These are phyloP conservation scores for Eurotiales sp. DNA, from an alignment of 2,329 filamentous ascomycete genomes.

Conservation along the genomic window DNA sequence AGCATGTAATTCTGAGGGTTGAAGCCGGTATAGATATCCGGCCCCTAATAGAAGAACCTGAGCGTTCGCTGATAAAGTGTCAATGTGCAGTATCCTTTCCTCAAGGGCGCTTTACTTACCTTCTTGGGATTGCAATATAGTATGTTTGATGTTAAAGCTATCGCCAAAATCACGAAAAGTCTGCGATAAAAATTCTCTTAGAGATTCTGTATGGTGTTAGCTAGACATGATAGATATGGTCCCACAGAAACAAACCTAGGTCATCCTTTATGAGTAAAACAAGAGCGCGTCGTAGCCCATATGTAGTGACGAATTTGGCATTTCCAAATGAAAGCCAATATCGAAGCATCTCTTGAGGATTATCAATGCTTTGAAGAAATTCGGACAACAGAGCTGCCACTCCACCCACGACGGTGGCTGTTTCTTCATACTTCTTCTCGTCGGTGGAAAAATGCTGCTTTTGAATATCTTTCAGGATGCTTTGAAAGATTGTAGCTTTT, in stretches of 20 bases:
- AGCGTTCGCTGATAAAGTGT: constrained; percentile 60
- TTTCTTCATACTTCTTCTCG: constrained; percentile 10
- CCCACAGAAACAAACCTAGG: constrained; percentile 38
- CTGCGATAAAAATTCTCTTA: constrained; percentile 57
- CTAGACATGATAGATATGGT: constrained; percentile 65
- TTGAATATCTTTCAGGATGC: constrained; percentile 43
- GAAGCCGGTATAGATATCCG: constrained; percentile 67
- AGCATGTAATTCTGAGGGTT: constrained; percentile 63
- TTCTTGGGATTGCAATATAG: constrained; percentile 83
- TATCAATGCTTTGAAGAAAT: constrained; percentile 47
- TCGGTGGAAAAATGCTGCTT: constrained; percentile 34
- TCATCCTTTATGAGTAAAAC: constrained; percentile 54
- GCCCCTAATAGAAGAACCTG: constrained; percentile 74
- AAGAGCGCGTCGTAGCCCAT: constrained; percentile 65
- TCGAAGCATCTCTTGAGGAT: constrained; percentile 53
- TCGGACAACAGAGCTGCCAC: constrained; percentile 55
- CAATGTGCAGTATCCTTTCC: constrained; percentile 15
- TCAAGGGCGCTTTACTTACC: constrained; percentile 47
- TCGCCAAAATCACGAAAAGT: constrained; percentile 75
- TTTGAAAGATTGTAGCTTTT: constrained; percentile 45
- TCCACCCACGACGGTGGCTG: constrained; percentile 48
- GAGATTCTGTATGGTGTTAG: constrained; percentile 43
- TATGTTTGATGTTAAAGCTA: constrained; percentile 79
- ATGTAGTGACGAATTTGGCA: constrained; percentile 61
- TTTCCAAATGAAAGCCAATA: constrained; percentile 64